Conservation (phyloP, 2,329 filamentous ascomycete species). For the Aspergillus uvarum region DNA sequence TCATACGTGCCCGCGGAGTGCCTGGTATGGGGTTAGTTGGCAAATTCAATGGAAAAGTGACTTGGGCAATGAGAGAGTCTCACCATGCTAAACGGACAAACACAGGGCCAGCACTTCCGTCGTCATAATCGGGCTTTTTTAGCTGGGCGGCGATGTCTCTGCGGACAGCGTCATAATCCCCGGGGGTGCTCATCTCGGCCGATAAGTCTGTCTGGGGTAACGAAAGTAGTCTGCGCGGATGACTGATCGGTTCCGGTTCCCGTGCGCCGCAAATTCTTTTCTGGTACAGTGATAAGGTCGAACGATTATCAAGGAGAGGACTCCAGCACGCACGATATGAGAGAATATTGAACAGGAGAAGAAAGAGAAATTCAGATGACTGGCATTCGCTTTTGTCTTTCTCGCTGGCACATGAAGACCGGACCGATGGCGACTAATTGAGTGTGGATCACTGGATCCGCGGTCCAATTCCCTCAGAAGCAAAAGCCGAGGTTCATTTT, state of each 20-base stretch:
- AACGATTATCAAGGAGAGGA: conserved; percentile 7
- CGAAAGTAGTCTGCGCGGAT: conserved; percentile 1
- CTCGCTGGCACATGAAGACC: conserved; percentile 31
- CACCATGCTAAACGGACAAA: conserved; percentile 64
- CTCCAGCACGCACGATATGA: conserved; percentile 7
- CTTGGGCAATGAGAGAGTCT: conserved; percentile 19
- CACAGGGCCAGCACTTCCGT: conserved; percentile 63
- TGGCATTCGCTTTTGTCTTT: conserved; percentile 16
- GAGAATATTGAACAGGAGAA: conserved; percentile 2
- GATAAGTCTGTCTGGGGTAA: conserved; percentile 21
- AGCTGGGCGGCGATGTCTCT: conserved; percentile 56
- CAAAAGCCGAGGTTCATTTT: conserved; percentile 33
- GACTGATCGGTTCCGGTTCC: neutral
- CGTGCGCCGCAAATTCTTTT: neutral
- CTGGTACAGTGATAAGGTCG: neutral
- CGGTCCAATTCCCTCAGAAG: conserved; percentile 24
- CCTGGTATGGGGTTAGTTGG: conserved; percentile 36
- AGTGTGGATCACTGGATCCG: conserved; percentile 26
- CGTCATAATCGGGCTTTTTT: conserved; percentile 63
- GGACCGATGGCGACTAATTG: conserved; percentile 9
- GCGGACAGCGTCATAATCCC: conserved; percentile 51
- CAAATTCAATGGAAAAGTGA: neutral
- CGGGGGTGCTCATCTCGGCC: conserved; percentile 37
- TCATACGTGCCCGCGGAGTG: conserved; percentile 66
- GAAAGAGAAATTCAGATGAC: conserved; percentile 1